phyloP scores from a whole-genome alignment of 2,329 filamentous ascomycete species.

The Penicillium sp. region DNA sequence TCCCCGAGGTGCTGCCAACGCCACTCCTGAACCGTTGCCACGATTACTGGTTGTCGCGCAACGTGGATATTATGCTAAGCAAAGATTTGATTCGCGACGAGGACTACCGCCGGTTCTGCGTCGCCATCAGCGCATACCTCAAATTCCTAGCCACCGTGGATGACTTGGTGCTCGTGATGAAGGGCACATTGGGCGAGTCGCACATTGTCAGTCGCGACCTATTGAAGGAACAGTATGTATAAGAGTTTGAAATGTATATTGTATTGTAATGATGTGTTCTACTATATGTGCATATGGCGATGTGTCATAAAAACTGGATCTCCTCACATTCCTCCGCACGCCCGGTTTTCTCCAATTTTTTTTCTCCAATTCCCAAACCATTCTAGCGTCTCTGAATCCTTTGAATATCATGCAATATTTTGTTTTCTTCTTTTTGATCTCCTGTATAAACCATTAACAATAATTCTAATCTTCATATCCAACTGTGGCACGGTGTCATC shows the following conservation, averaged over 20 bases:
- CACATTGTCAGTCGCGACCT: constrained; percentile 31
- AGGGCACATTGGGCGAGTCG: constrained; percentile 46
- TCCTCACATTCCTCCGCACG: constrained; percentile 9
- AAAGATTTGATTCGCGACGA: constrained; percentile 41
- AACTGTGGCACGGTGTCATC: too few species aligned
- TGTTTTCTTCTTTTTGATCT: neutral
- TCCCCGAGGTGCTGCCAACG: constrained; percentile 50
- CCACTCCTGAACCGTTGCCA: constrained; percentile 44
- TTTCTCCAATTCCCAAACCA: neutral
- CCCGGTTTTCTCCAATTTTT: constrained; percentile 10
- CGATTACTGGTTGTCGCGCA: constrained; percentile 25
- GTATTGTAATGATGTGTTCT: neutral
- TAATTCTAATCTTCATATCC: neutral
- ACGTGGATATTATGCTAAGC: constrained; percentile 30
- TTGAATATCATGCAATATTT: neutral
- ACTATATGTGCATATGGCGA: neutral
- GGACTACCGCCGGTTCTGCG: constrained; percentile 48
- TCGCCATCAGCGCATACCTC: constrained; percentile 47
- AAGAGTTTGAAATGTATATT: neutral
- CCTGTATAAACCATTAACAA: neutral
- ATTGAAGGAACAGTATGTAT: constrained; percentile 8
- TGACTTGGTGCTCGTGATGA: constrained; percentile 47
- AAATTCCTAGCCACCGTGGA: constrained; percentile 46
- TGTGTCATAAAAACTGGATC: constrained; percentile 6
- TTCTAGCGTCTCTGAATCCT: neutral